Base-by-base conservation (phyloP, 2,329 filamentous ascomycete genomes). In the Lasiodiplodia citricola region DNA sequence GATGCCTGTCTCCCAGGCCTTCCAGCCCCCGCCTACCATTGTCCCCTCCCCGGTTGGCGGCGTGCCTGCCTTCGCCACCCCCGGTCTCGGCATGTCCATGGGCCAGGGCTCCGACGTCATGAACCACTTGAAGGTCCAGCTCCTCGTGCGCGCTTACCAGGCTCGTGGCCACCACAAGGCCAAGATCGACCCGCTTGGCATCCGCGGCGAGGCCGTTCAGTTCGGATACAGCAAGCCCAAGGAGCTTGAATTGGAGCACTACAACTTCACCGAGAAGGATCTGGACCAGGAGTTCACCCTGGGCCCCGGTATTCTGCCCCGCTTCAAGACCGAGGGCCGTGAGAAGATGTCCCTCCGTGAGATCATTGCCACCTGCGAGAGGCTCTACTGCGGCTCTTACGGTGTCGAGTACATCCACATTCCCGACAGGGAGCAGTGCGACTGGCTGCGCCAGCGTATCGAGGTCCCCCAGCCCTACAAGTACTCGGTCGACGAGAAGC, bases 321-420 rank as follows among this genome's bases (percentile, higher is more conserved):
- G 94, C 72, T 99, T 98, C 86, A 94, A 92, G 84, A 92, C 90
- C 58, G 93, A 96, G 47, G 89, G 88, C 52, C 91, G 93, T 74
- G 91, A 96, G 77, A 98, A 97, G 87, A 98, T 99, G 96, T 96
- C 92, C 28, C 87, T 99, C 73, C 90, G 94, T 72, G 95, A 99
- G 77, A 99, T 99, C 76, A 90, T 99, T 75, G 91, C 87, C 63
- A 90, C 94, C 70, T 99, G 96, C 83, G 96, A 99, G 84, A 91
- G 90, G 80, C 92, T 97, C 77, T 99, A 99, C 87, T 97, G 94
- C 79, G 94, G 96, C 73, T 94, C 94, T n/a, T 97, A 96, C 79
- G 95, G 96, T 81, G 89, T 97, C 69, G 96, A 99, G 82, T 99
- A 97, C 83, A 98, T 99, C 79, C 96, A 99, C 83, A 99, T 99